Conservation (phyloP, 1,284 basidiomycete species). For the Melanopsichium pennsylvanicum region DNA sequence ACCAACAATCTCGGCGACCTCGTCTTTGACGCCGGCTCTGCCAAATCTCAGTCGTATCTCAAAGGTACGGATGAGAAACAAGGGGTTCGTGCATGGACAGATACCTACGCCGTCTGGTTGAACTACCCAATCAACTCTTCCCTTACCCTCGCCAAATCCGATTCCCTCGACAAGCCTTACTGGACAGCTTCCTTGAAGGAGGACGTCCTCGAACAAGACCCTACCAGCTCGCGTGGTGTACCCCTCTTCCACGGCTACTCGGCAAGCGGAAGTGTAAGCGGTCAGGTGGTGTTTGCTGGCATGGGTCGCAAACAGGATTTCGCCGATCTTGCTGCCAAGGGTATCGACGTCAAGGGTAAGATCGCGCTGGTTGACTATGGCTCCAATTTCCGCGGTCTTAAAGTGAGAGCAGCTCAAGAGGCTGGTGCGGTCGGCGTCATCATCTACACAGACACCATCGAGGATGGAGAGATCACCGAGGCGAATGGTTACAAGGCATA, state of each 20-base stretch:
- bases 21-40: constrained; percentile 61
- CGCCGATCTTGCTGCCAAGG: constrained; percentile 68
- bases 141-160: constrained; percentile 48
- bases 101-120: constrained; percentile 63
- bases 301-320: constrained; percentile 83
- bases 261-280: constrained; percentile 67
- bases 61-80: constrained; percentile 16
- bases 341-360: constrained; percentile 79
- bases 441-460: constrained; percentile 87
- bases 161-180: constrained; percentile 64
- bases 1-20: constrained; percentile 36
- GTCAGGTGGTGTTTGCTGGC: constrained; percentile 80
- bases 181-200: constrained; percentile 72
- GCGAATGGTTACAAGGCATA: constrained; percentile 73
- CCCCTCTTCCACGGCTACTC: constrained; percentile 68
- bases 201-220: constrained; percentile 67
- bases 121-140: constrained; percentile 58
- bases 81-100: constrained; percentile 56
- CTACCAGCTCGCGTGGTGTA: constrained; percentile 67
- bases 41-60: constrained; percentile 45
- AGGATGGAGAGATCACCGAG: constrained; percentile 82
- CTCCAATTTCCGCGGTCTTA: constrained; percentile 78
- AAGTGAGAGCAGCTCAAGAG: constrained; percentile 83
- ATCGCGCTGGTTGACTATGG: constrained; percentile 88
- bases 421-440: constrained; percentile 73